Base-by-base conservation (phyloP, 352 stramenopile species). In the Saprolegnia diclina region DNA sequence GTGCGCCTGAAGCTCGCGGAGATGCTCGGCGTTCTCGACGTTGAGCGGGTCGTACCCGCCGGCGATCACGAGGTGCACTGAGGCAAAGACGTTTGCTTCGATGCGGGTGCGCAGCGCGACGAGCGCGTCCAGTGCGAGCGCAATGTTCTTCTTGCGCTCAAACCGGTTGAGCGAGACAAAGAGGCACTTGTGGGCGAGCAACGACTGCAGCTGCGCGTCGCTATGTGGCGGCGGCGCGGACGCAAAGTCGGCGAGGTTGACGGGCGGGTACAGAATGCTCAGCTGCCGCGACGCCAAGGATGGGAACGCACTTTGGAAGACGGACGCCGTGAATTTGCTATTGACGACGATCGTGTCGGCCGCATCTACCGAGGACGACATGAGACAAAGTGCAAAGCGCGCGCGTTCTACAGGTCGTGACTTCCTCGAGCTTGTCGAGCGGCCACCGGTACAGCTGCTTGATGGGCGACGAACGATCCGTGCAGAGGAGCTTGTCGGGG, bases 81-180 rank as follows among this genome's bases (percentile, higher is more conserved):
- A 56, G n/a, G 75, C 71, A 67, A 85, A 85, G 35, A 77, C 69
- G 0, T 80, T 73, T 38, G 67, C 62, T 7, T 74, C 11, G 7
- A 92, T 64, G 32, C 74, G 74, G 11, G 44, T 53, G 44, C 85
- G 76, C 22, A 96, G 72, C 56, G 85, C 67, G 4, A 78, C 80
- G 29, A 97, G 78, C 37, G 88, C 87, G 55, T 92, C 74, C 69
- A 97, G 85, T 18, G 89, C 89, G 6, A 98, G 76, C 35, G 80
- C 85, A 24, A 99, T 83, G 72, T 98, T 98, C 82, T 99, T 99
- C 88, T 99, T 99, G 16, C 96, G 83, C 79, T 99, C 97, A 71
- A 98, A 99, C 42, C 97, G 86, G 81, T 99, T 99, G 63, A 99
- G 76, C 32, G 95, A 99, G 21, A 99, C 87, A 66, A 99, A 96